phyloP scores from a whole-genome alignment of 768 basidiomycete genomes.

The Podaxis sp. region DNA sequence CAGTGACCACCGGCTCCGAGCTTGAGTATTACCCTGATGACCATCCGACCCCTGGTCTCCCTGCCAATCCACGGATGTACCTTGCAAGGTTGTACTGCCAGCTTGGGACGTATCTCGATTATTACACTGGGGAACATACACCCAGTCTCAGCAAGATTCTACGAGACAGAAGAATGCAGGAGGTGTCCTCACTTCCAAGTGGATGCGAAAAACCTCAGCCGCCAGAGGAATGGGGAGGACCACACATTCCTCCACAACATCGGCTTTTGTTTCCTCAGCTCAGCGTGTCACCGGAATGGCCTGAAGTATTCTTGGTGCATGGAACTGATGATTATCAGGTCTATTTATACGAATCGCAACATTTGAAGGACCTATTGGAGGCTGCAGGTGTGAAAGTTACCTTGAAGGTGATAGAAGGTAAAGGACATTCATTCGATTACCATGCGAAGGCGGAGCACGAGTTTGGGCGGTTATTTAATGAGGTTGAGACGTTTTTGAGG shows the following conservation, averaged over 20 bases:
- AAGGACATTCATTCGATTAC: constrained; percentile 58
- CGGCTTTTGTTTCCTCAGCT: constrained; percentile 46
- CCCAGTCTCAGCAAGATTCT: constrained; percentile 48
- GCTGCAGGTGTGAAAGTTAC: constrained; percentile 27
- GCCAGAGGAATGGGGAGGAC: constrained; percentile 2
- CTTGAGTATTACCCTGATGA: constrained; percentile 44
- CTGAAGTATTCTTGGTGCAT: constrained; percentile 45
- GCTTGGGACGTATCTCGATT: constrained; percentile 55
- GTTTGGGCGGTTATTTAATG: constrained; percentile 14
- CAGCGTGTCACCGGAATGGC: constrained; percentile 34
- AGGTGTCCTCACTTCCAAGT: not conserved
- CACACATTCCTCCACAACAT: constrained; percentile 28
- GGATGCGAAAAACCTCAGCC: not conserved
- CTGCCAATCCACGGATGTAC: constrained; percentile 62
- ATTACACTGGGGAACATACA: constrained; percentile 47
- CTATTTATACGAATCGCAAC: constrained; percentile 36
- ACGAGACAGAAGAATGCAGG: constrained; percentile 22
- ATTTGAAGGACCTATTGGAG: constrained; percentile 28
- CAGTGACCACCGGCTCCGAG: constrained; percentile 38
- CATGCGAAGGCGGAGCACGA: constrained; percentile 37
- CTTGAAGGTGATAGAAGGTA: constrained; percentile 24
- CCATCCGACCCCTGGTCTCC: constrained; percentile 52
- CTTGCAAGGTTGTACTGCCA: constrained; percentile 58
- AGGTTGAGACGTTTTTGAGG: constrained; percentile 9
- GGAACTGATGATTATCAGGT: constrained; percentile 49